Conservation (phyloP, 2,329 filamentous ascomycete species). For the Alternaria novae-zelandiae region DNA sequence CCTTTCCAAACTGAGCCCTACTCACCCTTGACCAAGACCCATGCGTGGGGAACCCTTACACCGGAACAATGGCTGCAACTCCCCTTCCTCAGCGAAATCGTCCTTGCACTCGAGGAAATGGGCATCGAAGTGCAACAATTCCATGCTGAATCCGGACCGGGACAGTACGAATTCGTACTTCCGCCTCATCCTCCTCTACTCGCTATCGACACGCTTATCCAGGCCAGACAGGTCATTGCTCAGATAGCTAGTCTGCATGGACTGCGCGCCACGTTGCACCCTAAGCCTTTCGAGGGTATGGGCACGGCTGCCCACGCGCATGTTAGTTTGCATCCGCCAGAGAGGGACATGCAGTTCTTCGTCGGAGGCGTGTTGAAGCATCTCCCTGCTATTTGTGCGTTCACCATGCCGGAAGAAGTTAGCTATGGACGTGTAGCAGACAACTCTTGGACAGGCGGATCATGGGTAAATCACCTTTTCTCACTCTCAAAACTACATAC, state of each 20-base stretch:
- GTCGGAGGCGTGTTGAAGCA: constrained; percentile 73
- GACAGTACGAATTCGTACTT: constrained; percentile 80
- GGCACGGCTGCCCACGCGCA: constrained; percentile 75
- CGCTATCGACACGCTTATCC: constrained; percentile 74
- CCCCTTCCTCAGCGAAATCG: constrained; percentile 70
- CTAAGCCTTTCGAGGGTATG: constrained; percentile 67
- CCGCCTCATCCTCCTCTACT: constrained; percentile 67
- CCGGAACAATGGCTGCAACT: constrained; percentile 66
- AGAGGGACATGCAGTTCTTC: constrained; percentile 68
- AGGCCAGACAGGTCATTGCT: constrained; percentile 72
- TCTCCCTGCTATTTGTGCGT: constrained; percentile 70
- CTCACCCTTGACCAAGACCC: constrained; percentile 63
- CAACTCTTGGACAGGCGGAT: constrained; percentile 55
- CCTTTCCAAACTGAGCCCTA: constrained; percentile 36
- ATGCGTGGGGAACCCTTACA: constrained; percentile 74
- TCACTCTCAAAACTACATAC: neutral
- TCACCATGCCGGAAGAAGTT: constrained; percentile 68
- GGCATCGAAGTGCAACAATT: constrained; percentile 74
- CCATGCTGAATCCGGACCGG: constrained; percentile 74
- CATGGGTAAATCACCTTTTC: constrained; percentile 1
- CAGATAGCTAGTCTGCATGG: constrained; percentile 67
- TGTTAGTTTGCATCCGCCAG: constrained; percentile 65
- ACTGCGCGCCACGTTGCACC: constrained; percentile 74
- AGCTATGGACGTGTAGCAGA: constrained; percentile 75
- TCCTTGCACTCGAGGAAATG: constrained; percentile 63